Conservation (phyloP, 78 protist species). For the slime mould (Dictyostelium discoideum) region DNA sequence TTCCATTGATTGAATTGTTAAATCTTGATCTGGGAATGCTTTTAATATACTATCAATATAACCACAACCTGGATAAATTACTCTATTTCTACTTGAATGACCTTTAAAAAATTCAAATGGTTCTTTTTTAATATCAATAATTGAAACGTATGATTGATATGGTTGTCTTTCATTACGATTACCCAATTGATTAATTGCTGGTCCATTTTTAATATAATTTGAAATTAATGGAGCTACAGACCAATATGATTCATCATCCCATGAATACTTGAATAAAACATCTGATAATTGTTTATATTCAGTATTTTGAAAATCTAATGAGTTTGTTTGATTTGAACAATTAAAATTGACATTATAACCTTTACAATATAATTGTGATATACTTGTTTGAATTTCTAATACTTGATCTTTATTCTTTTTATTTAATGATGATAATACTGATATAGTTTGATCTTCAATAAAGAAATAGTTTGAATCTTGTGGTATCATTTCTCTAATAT, state of each 20-base stretch:
- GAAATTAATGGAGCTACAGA: too few species aligned
- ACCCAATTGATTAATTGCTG: background rate
- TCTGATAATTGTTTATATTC: too few species aligned
- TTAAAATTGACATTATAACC: conserved; percentile 15
- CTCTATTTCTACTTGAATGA: conserved; percentile 3
- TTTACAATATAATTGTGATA: conserved; percentile 14
- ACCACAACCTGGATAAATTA: conserved; percentile 19
- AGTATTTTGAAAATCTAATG: too few species aligned
- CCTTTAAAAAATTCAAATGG: conserved; percentile 53
- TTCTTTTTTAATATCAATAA: background rate
- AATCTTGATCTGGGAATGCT: background rate
- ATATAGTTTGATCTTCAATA: background rate
- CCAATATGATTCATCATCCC: conserved; percentile 8
- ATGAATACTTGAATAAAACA: background rate
- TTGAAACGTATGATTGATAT: background rate
- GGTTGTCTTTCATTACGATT: background rate
- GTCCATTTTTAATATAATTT: background rate
- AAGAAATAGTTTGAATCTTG: background rate
- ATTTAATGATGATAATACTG: background rate
- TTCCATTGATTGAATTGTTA: background rate
- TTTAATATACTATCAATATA: conserved; percentile 21
- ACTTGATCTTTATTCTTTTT: background rate
- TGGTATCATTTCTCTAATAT: background rate
- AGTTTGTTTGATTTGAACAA: background rate
- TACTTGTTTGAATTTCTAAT: background rate